These are phyloP conservation scores for Ophiostoma sp. DNA, from an alignment of 2,329 filamentous ascomycete genomes.

Conservation along the genomic window DNA sequence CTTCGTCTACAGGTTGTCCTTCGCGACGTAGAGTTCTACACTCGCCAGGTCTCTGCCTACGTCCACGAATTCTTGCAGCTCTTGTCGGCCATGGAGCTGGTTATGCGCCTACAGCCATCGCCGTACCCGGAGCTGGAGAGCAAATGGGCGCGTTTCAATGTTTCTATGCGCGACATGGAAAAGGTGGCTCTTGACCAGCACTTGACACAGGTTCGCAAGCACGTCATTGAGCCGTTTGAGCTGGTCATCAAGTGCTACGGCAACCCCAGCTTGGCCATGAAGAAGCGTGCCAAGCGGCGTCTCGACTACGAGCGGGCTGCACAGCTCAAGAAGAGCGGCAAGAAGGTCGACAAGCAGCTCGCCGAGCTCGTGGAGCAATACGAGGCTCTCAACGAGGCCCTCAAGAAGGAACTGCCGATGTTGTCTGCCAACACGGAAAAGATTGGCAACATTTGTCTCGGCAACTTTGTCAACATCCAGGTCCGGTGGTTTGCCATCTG, in stretches of 20 bases:
- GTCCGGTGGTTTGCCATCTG: constrained; percentile 79
- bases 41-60: constrained; percentile 75
- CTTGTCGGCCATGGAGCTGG: constrained; percentile 77
- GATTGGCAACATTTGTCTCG: constrained; percentile 78
- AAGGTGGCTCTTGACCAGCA: constrained; percentile 74
- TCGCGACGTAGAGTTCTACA: constrained; percentile 91
- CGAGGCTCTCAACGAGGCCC: constrained; percentile 83
- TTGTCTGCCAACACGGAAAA: constrained; percentile 79
- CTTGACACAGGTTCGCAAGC: constrained; percentile 69
- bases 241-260: constrained; percentile 58
- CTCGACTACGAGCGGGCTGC: constrained; percentile 83
- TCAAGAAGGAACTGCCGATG: constrained; percentile 88
- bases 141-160: constrained; percentile 90
- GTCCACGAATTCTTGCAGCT: constrained; percentile 80
- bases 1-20: constrained; percentile 89
- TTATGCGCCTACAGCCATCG: constrained; percentile 71
- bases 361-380: constrained; percentile 85
- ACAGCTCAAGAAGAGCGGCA: constrained; percentile 73
- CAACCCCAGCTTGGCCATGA: constrained; percentile 84
- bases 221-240: constrained; percentile 70
- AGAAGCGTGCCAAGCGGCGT: constrained; percentile 90
- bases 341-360: constrained; percentile 84
- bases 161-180: constrained; percentile 82
- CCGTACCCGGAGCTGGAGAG: constrained; percentile 82
- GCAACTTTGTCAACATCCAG: constrained; percentile 82